A percentile compares a stretch with the other conserved stretches of the same genome.
Evolutionary conservation across 352 stramenopile genomes (phyloP).

Genomic region (Phytopythium helicoides): DNA sequence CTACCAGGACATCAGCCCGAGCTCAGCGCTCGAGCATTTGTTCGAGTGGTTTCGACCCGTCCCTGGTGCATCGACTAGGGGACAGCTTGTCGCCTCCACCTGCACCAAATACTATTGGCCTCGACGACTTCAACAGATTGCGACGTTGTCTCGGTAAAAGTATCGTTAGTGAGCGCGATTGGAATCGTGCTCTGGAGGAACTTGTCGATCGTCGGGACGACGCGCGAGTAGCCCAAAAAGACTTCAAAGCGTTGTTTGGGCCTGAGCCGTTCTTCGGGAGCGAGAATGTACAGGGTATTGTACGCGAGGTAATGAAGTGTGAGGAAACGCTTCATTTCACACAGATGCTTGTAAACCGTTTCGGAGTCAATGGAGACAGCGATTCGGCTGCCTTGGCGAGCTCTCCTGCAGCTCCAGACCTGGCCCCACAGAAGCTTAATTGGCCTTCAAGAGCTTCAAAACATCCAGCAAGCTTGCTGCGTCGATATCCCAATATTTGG

Average conservation of each 20-base stretch:
- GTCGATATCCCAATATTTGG: constrained; percentile 17
- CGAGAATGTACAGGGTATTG: constrained; percentile 31
- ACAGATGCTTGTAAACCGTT: constrained; percentile 32
- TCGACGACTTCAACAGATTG: constrained; percentile 42
- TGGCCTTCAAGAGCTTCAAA: constrained; percentile 28
- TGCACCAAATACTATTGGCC: constrained; percentile 18
- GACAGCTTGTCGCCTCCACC: background rate
- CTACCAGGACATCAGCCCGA: constrained; percentile 51
- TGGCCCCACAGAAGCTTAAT: constrained; percentile 20
- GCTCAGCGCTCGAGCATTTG: constrained; percentile 33
- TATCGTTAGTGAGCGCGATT: constrained; percentile 22
- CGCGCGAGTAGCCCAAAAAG: constrained; percentile 15
- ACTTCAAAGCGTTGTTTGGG: constrained; percentile 61
- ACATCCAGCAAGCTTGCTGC: constrained; percentile 32
- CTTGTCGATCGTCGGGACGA: constrained; percentile 17
- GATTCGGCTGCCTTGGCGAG: background rate
- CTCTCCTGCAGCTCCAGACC: background rate
- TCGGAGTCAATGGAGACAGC: constrained; percentile 17
- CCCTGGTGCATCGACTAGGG: constrained; percentile 1
- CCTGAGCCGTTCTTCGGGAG: constrained; percentile 55
- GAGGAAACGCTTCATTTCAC: constrained; percentile 47
- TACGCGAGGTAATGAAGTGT: constrained; percentile 36
- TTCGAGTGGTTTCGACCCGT: constrained; percentile 36
- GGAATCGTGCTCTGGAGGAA: constrained; percentile 38
- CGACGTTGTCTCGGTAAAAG: constrained; percentile 32